A percentile compares a stretch with the other conserved stretches of the same genome.
These are phyloP conservation scores for Colletotrichum liaoningense DNA, from an alignment of 2,329 filamentous ascomycete genomes.

Conservation along the genomic window DNA sequence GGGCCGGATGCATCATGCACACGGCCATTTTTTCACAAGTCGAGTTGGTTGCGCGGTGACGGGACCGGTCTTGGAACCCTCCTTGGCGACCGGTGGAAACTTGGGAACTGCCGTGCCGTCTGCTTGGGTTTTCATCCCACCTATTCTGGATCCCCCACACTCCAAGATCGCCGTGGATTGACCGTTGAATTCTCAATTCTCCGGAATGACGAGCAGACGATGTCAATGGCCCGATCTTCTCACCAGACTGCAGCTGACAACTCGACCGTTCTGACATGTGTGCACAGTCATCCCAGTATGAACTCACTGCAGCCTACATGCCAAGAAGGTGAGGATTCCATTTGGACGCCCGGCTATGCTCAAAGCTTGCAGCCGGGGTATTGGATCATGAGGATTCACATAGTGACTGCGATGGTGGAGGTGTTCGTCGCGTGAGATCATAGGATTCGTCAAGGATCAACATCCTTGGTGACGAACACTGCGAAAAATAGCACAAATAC, in stretches of 20 bases:
- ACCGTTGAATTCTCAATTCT: background rate
- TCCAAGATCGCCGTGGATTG: background rate
- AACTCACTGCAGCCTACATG: background rate
- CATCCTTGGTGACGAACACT: background rate
- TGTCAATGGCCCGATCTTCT: background rate
- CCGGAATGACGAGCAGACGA: background rate
- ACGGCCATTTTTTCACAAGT: background rate
- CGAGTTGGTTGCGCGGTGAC: background rate
- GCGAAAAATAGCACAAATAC: background rate
- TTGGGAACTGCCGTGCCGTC: background rate
- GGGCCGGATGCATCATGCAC: background rate
- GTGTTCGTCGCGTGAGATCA: slow-evolving; percentile 10
- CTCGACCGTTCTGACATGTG: background rate
- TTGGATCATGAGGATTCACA: background rate
- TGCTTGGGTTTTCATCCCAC: background rate
- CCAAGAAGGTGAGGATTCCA: background rate
- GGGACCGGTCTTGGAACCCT: background rate
- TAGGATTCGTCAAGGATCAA: slow-evolving; percentile 21
- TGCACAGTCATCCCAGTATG: background rate
- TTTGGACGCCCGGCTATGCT: background rate
- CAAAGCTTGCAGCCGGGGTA: background rate
- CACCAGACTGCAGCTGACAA: background rate
- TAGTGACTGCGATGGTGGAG: background rate
- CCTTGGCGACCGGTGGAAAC: background rate
- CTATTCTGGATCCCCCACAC: background rate